Base-by-base conservation (phyloP, 805 yeast genomes). In the Maudiozyma barnettii region DNA sequence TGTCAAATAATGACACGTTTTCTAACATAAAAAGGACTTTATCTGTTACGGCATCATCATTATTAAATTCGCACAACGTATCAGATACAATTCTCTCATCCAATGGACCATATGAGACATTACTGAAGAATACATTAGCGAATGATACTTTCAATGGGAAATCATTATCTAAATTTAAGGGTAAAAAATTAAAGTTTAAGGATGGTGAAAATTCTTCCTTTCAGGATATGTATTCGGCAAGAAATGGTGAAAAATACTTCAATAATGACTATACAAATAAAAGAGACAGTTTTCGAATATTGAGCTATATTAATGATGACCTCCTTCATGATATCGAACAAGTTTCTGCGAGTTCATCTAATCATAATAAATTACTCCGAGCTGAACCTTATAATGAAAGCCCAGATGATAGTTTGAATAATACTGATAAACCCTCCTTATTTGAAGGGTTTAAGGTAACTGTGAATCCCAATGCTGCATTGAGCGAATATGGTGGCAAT, bases 381-480 rank as follows among this genome's bases (percentile, higher is more conserved):
- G 5, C 22, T 26, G 3, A 23, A 9, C 13, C 23, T 5, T 42
- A 43, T 21, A 49, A 50, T 5, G 52, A 53, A 35, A 45, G 46
- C 31, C 22, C 40, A 14, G 57, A 51, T 9, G 53, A 49, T 5
- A 40, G 23, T 13, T 16, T 42, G 30, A 37, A 45, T 19, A 38
- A 45, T 14, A 47, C 45, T 35, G 38, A 57, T 14, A 58, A 60
- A 4, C 80, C 75, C 51, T 77, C 87, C 3, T 63, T 84, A 19
- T 81, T 77, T 56, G 89, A 82, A 60, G 89, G 90, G 1, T 81
- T 84, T 58, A 71, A 72, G 54, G 86, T 88, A 4, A 68, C 77
- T 0, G 29, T 38, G 2, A 30, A 14, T 13, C 9, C n/a, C 7
- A 18, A 21, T 21, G 14, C 16, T 20, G 18, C 41, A 6, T 18